Evolutionary conservation across 371 early-diverging fungal genomes (phyloP), one percentile per base, ranked within the genome.

Genomic region (Mortierella sp.): DNA sequence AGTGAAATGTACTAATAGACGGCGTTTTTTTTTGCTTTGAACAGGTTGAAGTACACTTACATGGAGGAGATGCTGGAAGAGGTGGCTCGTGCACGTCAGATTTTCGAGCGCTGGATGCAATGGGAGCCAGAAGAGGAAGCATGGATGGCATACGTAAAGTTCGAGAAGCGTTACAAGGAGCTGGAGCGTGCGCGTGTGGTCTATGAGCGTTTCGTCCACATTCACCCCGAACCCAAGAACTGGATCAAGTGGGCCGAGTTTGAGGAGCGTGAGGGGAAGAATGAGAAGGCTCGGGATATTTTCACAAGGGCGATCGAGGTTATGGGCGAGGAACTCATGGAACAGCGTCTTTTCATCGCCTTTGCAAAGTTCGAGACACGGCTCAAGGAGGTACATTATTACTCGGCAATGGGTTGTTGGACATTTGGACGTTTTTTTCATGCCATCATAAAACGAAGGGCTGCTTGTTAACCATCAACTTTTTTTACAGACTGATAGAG

Each of bases 41-140:
- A 31, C 72, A 90, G 90, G 90, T 82, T 86, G 92, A 97, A 98
- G 83, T 99, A 98, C 89, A 95, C 97, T 8, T 97, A 97, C 84
- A 98, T 99, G 98, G 99, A 99, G 84, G 99, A 99, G 84, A 91
- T 95, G 84, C 87, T 99, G 84, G 98, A 96, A 57, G 97, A 99
- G 77, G 93, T 97, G 0, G 92, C 94, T 4, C 97, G 97, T 8
- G 97, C 97, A 9, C 92, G 99, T 34, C 96, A 95, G 73, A 95
- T 99, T 28, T 99, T 99, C 91, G 98, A 98, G 76, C 94, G 99
- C 58, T 99, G 99, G 99, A 98, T 99, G 97, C 93, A 96, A 76
- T 99, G 99, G 99, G 97, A 98, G 80, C 99, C 99, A 4, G 90
- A 93, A 63, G 97, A 96, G 81, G 93, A 94, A 16, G 98, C 98